Evolutionary conservation across 176 grass and related monocot species (phyloP), one percentile per base, ranked within the genome.

Genomic region (Urochloa ruziziensis): DNA sequence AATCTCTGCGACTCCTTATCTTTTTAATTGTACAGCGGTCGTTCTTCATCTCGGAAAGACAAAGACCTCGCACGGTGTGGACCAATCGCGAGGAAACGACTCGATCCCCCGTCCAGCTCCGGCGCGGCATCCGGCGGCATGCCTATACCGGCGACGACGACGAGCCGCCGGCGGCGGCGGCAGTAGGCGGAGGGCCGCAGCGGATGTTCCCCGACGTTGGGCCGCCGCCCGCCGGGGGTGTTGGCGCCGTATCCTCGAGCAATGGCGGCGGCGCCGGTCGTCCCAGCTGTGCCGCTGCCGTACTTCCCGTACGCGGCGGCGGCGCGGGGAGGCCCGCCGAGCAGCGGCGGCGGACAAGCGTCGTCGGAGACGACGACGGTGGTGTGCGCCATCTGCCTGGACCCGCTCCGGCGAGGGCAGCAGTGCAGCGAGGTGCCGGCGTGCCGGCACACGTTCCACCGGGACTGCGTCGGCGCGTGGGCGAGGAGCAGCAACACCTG

Each of bases 371-470:
- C n/a, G n/a, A n/a, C n/a, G n/a, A 53, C 70, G 47, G 29, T 33
- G 28, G 33, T 19, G 10, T 93, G 88, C 69, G 51, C 81, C 2
- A 86, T 90, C 10, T 93, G 88, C 64, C 33, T 90, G n/a, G 84
- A 85, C 11, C 17, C 24, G 73, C 61, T 93, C 44, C n/a, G 14
- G 30, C 43, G 49, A 46, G 87, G 84, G 13, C 84, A 84, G n/a
- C 32, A 10, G 5, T 80, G 81, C 59, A 63, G 87, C 21, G 67
- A 85, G 37, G 75, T 89, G 51, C 75, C 84, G 29, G 74, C 68
- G 53, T 87, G 87, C 52, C 27, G 42, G 10, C 91, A 93, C 54
- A 67, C 48, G 36, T 93, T 93, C 36, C 87, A 88, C 13, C 3
- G 7, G 6, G 77, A 82, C 6, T 90, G 91, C 46, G 40, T 79